phyloP scores from a whole-genome alignment of 768 basidiomycete species.

The Mrakia frigida region DNA sequence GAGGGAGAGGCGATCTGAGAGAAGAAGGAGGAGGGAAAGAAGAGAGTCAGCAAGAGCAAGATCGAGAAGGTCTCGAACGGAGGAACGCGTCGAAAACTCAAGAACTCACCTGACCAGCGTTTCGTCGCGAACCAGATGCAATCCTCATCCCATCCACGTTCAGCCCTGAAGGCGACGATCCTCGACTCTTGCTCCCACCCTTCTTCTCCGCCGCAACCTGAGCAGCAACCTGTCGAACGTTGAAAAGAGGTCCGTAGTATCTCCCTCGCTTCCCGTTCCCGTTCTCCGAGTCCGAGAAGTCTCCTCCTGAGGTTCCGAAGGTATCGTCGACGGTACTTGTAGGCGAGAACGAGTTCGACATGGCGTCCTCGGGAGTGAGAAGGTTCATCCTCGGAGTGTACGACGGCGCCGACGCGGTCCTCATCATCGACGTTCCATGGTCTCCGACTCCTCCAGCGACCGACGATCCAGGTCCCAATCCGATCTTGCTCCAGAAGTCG shows the following conservation, averaged over 20 bases:
- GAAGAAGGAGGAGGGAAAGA: background rate
- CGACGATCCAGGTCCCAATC: conserved; percentile 19
- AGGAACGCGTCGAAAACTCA: background rate
- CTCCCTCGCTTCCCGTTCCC: conserved; percentile 26
- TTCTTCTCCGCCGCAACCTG: conserved; percentile 14
- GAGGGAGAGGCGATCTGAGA: background rate
- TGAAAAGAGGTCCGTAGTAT: conserved; percentile 22
- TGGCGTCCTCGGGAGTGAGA: conserved; percentile 13
- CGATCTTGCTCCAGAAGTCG: conserved; percentile 84
- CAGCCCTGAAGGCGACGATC: conserved; percentile 5
- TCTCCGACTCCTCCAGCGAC: background rate
- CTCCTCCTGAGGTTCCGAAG: conserved; percentile 22
- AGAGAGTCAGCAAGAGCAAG: background rate
- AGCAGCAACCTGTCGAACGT: conserved; percentile 15
- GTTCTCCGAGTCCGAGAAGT: conserved; percentile 31
- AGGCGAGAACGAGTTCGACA: conserved; percentile 15
- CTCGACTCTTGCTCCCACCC: conserved; percentile 3
- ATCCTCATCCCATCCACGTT: conserved; percentile 4
- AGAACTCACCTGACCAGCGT: background rate
- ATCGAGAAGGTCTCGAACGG: background rate
- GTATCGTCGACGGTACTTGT: conserved; percentile 18
- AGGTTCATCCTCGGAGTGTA: conserved; percentile 24
- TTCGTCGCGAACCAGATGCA: background rate
- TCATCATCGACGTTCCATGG: conserved; percentile 7
- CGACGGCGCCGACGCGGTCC: conserved; percentile 25